Conservation (phyloP, 2,329 filamentous ascomycete genomes). For the Pseudopithomyces chartarum region DNA sequence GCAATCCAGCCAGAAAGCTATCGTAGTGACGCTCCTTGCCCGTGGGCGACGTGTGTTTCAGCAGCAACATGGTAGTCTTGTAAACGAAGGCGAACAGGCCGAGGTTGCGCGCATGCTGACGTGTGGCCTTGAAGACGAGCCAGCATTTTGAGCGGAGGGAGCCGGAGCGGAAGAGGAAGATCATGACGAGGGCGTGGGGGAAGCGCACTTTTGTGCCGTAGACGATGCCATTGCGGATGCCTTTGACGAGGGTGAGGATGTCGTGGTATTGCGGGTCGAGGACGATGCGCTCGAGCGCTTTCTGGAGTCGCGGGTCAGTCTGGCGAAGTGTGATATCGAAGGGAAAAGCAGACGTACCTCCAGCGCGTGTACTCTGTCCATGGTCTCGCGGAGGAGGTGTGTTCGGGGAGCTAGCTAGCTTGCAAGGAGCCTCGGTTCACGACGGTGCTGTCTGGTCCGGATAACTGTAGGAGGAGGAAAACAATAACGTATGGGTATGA, state of each 20-base stretch:
- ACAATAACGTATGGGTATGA: neutral
- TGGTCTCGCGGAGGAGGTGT: constrained; percentile 20
- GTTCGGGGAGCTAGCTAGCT: constrained; percentile 8
- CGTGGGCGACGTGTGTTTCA: constrained; percentile 61
- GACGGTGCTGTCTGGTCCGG: constrained; percentile 22
- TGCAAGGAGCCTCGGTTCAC: constrained; percentile 31
- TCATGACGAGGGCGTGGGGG: constrained; percentile 97
- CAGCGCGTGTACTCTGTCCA: constrained; percentile 41
- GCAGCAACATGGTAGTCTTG: constrained; percentile 77
- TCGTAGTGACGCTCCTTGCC: constrained; percentile 74
- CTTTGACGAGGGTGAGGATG: constrained; percentile 84
- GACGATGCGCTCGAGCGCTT: constrained; percentile 73
- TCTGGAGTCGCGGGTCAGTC: constrained; percentile 51
- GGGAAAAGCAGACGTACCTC: constrained; percentile 24
- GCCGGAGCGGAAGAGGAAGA: constrained; percentile 92
- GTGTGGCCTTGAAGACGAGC: constrained; percentile 83
- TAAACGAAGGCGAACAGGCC: constrained; percentile 91
- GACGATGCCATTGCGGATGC: constrained; percentile 92
- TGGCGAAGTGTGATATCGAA: neutral
- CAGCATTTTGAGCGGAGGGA: constrained; percentile 77
- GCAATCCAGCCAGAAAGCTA: constrained; percentile 80
- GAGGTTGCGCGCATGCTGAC: constrained; percentile 88
- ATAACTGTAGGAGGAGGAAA: neutral
- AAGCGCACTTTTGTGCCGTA: constrained; percentile 98
- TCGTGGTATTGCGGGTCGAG: constrained; percentile 87